phyloP scores from a whole-genome alignment of 495 filamentous ascomycete genomes.

The Aspergillus leporis region DNA sequence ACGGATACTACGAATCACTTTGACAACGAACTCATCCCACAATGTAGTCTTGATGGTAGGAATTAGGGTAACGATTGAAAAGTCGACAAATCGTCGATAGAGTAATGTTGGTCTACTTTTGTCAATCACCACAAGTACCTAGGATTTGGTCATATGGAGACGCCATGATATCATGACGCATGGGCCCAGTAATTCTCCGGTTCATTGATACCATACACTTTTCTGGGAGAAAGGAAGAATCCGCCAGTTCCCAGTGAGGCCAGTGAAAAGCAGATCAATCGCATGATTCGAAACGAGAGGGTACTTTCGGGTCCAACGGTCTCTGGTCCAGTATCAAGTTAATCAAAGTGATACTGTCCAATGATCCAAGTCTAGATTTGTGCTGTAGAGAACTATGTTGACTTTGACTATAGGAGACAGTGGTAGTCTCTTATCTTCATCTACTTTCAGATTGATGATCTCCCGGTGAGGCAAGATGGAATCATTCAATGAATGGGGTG shows the following conservation, averaged over 20 bases:
- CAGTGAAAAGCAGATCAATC: neutral
- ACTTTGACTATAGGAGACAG: neutral
- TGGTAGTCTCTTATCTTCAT: neutral
- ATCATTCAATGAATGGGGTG: neutral
- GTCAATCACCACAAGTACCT: neutral
- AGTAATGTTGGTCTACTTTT: neutral
- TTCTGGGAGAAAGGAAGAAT: neutral
- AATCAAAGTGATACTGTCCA: neutral
- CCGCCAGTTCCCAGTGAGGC: neutral
- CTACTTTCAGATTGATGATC: constrained; percentile 1
- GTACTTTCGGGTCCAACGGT: neutral
- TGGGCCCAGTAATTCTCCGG: neutral
- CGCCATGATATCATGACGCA: constrained; percentile 7
- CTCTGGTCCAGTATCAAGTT: neutral
- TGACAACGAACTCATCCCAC: neutral
- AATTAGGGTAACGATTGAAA: neutral
- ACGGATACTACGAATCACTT: neutral
- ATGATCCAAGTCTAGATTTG: neutral
- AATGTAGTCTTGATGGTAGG: neutral
- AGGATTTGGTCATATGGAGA: neutral
- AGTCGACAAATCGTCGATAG: neutral
- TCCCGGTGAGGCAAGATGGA: constrained; percentile 8
- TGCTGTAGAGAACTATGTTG: neutral
- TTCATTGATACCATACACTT: neutral
- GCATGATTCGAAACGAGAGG: neutral